Base-by-base conservation (phyloP, 176 grass and related monocot genomes). In the Oryza coarctata region DNA sequence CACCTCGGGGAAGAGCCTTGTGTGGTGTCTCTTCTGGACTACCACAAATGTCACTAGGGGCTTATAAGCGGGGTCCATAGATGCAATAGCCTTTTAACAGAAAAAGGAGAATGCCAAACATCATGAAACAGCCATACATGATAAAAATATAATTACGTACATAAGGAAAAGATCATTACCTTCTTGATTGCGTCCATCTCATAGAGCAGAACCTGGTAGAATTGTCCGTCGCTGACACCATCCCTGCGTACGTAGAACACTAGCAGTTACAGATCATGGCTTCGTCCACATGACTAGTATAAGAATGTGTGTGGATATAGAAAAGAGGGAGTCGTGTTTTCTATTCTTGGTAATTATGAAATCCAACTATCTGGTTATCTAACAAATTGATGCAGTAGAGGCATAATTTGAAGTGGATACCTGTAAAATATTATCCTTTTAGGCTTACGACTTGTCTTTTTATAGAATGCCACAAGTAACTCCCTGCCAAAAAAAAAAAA, bases 1-100 rank as follows among this genome's bases (percentile, higher is more conserved):
- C 65, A 75, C 77, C 82, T 83, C 88, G 76, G 94, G 88, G 77
- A 94, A 97, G 0, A 97, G 61, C 61, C 94, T 91, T 47, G 94
- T 97, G 70, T 97, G 92, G 31, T 97, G 94, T 69, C 94, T 87
- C 55, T 97, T 97, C 49, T 97, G 94, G 25, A 97, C 92, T 6
- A 97, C 86, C 14, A 97, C 88, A 83, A 94, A 97, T 35, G 94
- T 97, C 22, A 94, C 81, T 14, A 1, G 65, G 32, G 92, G 92
- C 6, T 61, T 80, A 50, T 94, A 94, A 0, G 2, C 77, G 0
- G 61, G 66, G 81, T 89, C 0, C 9, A 97, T 0, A 43, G 92
- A 94, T 8, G 58, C 80, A 85, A 92, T 94, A 34, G 90, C 94
- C 92, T 95, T 85, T 68, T 28, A 22, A 30, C 43, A 74, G 52